Percentiles rank a stretch among this genome's conserved stretches.
These are phyloP conservation scores for Paecilomyces formosus DNA, from an alignment of 2,329 filamentous ascomycete species.

Conservation along the genomic window DNA sequence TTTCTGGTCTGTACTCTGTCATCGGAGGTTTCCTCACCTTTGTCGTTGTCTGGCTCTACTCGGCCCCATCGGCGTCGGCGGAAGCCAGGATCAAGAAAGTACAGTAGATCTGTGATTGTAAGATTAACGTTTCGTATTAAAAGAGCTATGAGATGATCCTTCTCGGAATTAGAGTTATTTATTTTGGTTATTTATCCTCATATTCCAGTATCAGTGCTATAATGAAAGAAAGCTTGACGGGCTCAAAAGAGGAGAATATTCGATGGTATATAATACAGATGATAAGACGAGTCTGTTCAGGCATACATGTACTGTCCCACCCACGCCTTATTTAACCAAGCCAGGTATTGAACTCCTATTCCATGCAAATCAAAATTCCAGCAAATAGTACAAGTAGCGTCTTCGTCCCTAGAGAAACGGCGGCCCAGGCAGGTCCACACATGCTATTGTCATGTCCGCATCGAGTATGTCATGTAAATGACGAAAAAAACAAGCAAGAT, in stretches of 20 bases:
- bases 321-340: neutral
- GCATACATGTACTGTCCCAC: neutral
- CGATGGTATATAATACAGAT: neutral
- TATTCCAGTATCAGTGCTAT: neutral
- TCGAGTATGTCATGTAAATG: neutral
- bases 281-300: neutral
- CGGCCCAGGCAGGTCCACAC: neutral
- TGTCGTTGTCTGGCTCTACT: constrained; percentile 80
- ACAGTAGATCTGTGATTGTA: constrained; percentile 2
- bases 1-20: constrained; percentile 78
- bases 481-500: no score
- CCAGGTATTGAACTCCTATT: constrained; percentile 4
- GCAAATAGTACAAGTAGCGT: neutral
- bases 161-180: neutral
- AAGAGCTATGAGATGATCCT: neutral
- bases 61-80: constrained; percentile 42
- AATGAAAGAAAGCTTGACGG: neutral
- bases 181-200: neutral
- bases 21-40: constrained; percentile 79
- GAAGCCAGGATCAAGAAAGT: constrained; percentile 37
- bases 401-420: neutral
- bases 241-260: neutral
- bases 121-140: neutral
- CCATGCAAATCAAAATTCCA: constrained; percentile 4
- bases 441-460: neutral